Conservation (phyloP, 2,329 filamentous ascomycete genomes). For the Monosporascus sp. region DNA sequence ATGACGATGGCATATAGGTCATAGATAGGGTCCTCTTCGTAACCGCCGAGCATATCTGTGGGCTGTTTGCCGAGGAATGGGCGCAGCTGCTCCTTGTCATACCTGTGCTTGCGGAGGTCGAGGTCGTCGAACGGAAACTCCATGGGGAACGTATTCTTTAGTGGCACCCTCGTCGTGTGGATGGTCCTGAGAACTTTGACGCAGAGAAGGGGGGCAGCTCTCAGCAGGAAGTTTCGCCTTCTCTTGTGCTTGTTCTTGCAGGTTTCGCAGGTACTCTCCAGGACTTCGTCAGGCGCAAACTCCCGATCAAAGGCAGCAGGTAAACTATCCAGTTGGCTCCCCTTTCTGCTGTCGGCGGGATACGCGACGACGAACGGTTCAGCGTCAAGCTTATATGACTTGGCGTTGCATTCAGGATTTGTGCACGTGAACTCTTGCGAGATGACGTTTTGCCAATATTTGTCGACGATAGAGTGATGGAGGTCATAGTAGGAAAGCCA, state of each 20-base stretch:
- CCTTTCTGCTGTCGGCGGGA: background rate
- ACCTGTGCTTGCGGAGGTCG: conserved; percentile 39
- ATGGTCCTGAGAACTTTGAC: conserved; percentile 47
- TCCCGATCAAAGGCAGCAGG: conserved; percentile 1
- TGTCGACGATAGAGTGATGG: conserved; percentile 71
- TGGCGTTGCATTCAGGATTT: conserved; percentile 54
- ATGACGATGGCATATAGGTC: conserved; percentile 81
- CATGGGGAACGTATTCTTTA: conserved; percentile 67
- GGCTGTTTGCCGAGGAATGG: conserved; percentile 13
- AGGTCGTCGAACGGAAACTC: conserved; percentile 72
- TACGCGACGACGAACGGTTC: conserved; percentile 1
- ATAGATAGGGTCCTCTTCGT: conserved; percentile 61
- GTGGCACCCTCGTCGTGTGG: conserved; percentile 23
- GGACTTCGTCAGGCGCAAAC: conserved; percentile 49
- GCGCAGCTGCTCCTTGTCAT: conserved; percentile 3
- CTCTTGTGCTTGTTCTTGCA: conserved; percentile 61
- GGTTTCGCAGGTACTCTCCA: conserved; percentile 67
- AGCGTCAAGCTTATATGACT: conserved; percentile 34
- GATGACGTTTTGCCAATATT: conserved; percentile 68
- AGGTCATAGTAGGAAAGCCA: conserved; percentile 67
- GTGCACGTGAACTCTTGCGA: conserved; percentile 62
- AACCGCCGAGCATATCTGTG: conserved; percentile 34
- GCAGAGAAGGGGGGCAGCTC: conserved; percentile 61
- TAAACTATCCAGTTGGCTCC: background rate
- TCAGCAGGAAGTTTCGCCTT: conserved; percentile 47